phyloP scores from a whole-genome alignment of 2,329 filamentous ascomycete genomes.

The Amylocarpus encephaloides region DNA sequence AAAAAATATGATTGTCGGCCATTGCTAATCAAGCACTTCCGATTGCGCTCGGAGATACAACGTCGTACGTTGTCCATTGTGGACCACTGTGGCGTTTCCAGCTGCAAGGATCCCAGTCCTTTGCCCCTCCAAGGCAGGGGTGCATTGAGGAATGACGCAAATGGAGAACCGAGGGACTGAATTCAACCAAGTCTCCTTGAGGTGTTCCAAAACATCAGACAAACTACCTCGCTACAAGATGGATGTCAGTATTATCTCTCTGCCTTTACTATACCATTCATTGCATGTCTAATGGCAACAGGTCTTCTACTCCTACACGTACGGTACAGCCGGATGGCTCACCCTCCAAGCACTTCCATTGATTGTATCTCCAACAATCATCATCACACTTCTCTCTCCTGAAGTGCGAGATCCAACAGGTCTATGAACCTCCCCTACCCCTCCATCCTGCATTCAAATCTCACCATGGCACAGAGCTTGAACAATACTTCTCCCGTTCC shows the following conservation, averaged over 20 bases:
- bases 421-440: constrained; percentile 32
- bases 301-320: constrained; percentile 45
- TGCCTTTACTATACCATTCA: background rate
- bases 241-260: constrained; percentile 11
- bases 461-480: constrained; percentile 41
- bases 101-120: no score
- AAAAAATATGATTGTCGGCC: background rate
- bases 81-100: no score
- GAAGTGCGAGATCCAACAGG: constrained; percentile 49
- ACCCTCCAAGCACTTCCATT: constrained; percentile 44
- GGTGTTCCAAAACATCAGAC: no score
- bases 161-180: no score
- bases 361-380: constrained; percentile 53
- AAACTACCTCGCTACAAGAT: constrained; percentile 6
- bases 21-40: constrained; percentile 9
- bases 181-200: background rate
- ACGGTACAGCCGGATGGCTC: constrained; percentile 44
- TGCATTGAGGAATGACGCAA: no score
- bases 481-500: constrained; percentile 56
- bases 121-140: no score
- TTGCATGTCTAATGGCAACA: constrained; percentile 20
- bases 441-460: background rate
- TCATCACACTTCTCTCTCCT: constrained; percentile 51
- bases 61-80: no score
- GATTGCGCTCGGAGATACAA: constrained; percentile 8